A percentile compares a stretch with the other conserved stretches of the same genome.
These are phyloP conservation scores for Phyllostachys edulis DNA, from an alignment of 176 grass and related monocot species.

Conservation along the genomic window DNA sequence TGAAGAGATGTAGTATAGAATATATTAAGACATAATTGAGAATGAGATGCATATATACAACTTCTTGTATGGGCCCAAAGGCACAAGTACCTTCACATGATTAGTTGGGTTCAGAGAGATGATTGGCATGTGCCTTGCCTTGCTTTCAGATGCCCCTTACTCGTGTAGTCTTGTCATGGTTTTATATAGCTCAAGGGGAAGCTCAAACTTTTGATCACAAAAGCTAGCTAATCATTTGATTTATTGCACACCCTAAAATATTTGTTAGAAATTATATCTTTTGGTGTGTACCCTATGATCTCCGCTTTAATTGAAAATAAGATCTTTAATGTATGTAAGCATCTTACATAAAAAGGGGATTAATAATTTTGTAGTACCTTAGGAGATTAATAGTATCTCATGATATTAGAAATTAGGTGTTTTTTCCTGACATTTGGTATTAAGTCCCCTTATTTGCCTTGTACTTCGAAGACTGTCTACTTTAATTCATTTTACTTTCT, in stretches of 20 bases:
- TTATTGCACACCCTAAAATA: conserved; percentile 47
- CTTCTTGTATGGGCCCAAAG: conserved; percentile 19
- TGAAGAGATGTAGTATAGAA: neutral
- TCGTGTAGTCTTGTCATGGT: conserved; percentile 31
- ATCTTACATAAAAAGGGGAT: conserved; percentile 4
- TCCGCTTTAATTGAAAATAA: conserved; percentile 21
- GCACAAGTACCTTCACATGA: conserved; percentile 64
- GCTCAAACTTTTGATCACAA: conserved; percentile 39
- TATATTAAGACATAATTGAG: conserved; percentile 21
- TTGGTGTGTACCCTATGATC: conserved; percentile 17
- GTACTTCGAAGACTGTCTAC: neutral
- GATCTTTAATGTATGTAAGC: conserved; percentile 5
- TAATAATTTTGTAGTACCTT: neutral
- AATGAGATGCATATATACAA: conserved; percentile 13
- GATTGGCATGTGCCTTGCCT: conserved; percentile 71
- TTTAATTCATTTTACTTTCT: neutral
- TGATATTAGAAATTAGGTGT: neutral
- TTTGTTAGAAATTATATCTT: conserved; percentile 22
- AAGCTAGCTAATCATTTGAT: conserved; percentile 51
- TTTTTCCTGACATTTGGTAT: neutral
- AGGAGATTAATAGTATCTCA: neutral
- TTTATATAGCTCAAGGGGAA: conserved; percentile 36
- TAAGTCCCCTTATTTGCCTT: neutral
- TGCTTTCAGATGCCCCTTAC: conserved; percentile 45
- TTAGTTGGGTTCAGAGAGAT: conserved; percentile 55